Evolutionary conservation across 1,284 basidiomycete genomes (phyloP), one percentile per base, ranked within the genome.

Genomic region (Apiotrichum sp.): DNA sequence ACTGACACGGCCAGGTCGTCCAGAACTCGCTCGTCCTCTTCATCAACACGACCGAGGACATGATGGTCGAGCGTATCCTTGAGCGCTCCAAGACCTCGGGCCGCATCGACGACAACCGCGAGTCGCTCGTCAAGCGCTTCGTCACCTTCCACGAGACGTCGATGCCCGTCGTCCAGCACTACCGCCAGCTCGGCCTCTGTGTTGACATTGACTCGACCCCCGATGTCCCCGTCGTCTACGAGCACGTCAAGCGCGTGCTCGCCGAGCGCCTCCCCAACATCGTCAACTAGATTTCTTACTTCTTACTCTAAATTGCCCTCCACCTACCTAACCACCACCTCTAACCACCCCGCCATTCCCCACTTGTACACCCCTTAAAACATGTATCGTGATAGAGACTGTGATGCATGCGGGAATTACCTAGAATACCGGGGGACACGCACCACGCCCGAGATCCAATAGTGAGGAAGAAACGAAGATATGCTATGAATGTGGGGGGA

Each of bases 111-210:
- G 96, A 98, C 74, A 99, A 99, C 73, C 81, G 80, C 29, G 93
- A 97, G 77, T 93, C 86, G 71, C 97, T 98, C 78, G 88, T 84
- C 78, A 99, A 98, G 79, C 88, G 96, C 11, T 98, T 98, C 81
- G 36, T 43, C 35, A 96, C 93, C 1, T 98, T 98, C 77, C 81
- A 87, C 61, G 85, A 88, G 49, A 88, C 92, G 47, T 92, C 89
- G n/a, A 91, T 92, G 88, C 95, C 96, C 10, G 96, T 99, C 53
- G 90, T 98, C 59, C 81, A 95, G 53, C 82, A 93, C 75, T 97
- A 96, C 76, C 77, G 81, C 53, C 75, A 80, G 58, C 72, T 81
- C 57, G 80, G 78, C 68, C 91, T 91, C 73, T 89, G 97, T 16
- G 85, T 85, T 22, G 82, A 89, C 78, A 83, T 95, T 62, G 85